phyloP scores from a whole-genome alignment of 2,329 filamentous ascomycete species.

The Penicillium sp. region DNA sequence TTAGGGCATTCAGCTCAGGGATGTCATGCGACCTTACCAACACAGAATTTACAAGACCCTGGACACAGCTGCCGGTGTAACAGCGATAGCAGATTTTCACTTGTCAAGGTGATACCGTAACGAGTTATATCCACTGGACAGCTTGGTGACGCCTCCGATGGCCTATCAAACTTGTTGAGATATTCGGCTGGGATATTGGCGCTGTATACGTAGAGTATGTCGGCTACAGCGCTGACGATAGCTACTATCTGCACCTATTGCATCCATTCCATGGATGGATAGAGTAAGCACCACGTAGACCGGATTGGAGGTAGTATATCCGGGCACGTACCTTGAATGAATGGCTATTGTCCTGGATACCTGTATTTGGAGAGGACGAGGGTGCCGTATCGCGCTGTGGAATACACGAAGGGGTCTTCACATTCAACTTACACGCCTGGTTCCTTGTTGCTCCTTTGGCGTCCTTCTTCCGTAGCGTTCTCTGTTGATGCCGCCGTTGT shows the following conservation, averaged over 20 bases:
- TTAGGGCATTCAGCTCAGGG: no score
- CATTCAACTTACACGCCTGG: background rate
- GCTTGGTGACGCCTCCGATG: background rate
- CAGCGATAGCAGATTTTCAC: background rate
- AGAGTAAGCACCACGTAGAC: background rate
- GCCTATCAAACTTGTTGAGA: background rate
- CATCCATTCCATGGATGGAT: no score
- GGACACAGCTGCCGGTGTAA: background rate
- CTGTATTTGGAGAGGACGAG: background rate
- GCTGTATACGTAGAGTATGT: background rate
- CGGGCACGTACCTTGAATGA: background rate
- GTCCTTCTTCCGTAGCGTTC: no score
- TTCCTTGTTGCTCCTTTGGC: background rate
- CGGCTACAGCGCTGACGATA: background rate
- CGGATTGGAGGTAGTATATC: background rate
- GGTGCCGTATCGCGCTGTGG: background rate
- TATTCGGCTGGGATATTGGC: background rate
- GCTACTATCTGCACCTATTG: background rate
- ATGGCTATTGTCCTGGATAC: background rate
- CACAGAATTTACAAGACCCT: background rate
- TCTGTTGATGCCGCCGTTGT: background rate
- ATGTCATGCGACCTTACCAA: no score
- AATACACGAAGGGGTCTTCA: background rate
- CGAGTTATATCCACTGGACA: background rate
- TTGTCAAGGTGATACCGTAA: background rate